Conservation (phyloP, 495 filamentous ascomycete species). For the Aspergillus incahuasiensis region DNA sequence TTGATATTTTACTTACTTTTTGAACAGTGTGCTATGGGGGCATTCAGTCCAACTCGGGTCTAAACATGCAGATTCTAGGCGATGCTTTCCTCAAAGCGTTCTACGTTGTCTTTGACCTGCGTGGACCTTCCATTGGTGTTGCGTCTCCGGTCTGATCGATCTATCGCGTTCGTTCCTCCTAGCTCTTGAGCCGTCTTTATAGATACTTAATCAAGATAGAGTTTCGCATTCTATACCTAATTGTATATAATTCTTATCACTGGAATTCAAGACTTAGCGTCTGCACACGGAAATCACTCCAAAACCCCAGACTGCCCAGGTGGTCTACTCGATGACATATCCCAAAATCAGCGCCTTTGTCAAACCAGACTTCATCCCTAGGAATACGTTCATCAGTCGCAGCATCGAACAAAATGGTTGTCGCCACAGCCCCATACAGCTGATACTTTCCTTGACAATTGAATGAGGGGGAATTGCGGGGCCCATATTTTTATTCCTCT, state of each 20-base stretch:
- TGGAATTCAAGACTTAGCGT: neutral
- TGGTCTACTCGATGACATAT: no score
- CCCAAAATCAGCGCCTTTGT: no score
- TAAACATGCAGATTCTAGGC: conserved; percentile 65
- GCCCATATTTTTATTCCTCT: neutral
- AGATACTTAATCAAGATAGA: conserved; percentile 10
- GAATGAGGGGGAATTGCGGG: neutral
- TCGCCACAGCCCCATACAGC: no score
- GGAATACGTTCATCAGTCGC: no score
- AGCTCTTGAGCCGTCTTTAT: neutral
- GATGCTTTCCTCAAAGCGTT: conserved; percentile 76
- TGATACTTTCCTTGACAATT: no score
- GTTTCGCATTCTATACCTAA: neutral
- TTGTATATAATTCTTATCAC: neutral
- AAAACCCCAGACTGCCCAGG: no score
- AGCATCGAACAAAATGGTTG: no score
- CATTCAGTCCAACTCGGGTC: conserved; percentile 57
- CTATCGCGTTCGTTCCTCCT: neutral
- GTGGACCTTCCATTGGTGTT: conserved; percentile 42
- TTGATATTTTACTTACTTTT: neutral
- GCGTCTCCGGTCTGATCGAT: conserved; percentile 22
- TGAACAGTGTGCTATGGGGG: conserved; percentile 64
- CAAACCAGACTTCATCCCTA: no score
- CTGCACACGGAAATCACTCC: no score
- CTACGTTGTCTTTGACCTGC: conserved; percentile 70